A percentile compares a stretch with the other conserved stretches of the same genome.
phyloP scores from a whole-genome alignment of 305 asterid genomes.

The Stenogyne calaminthoides region DNA sequence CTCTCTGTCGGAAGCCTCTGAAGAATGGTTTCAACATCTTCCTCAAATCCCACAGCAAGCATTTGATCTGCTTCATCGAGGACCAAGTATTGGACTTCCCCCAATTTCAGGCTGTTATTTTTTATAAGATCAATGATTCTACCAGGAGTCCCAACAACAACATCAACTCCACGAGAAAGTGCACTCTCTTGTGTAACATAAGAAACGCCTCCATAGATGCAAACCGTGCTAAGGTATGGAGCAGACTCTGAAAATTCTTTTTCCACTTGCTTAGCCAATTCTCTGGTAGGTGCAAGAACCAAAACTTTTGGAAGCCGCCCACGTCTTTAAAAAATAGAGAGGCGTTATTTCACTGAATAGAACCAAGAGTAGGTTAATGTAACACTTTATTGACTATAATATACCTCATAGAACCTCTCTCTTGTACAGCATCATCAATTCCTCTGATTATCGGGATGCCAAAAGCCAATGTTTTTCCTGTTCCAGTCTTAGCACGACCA shows the following conservation, averaged over 20 bases:
- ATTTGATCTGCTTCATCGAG: slow-evolving; percentile 99
- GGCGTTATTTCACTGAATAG: slow-evolving; percentile 17
- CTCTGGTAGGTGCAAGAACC: slow-evolving; percentile 97
- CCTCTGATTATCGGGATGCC: slow-evolving; percentile 85
- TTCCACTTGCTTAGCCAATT: slow-evolving; percentile 95
- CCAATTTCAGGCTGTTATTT: slow-evolving; percentile 64
- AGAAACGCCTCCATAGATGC: slow-evolving; percentile 95
- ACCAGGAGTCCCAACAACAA: slow-evolving; percentile 98
- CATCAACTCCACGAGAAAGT: slow-evolving; percentile 85
- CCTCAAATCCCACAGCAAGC: slow-evolving; percentile 99
- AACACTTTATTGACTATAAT: neutral
- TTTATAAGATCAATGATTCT: slow-evolving; percentile 88
- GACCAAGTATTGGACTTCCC: slow-evolving; percentile 87
- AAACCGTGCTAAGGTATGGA: slow-evolving; percentile 72
- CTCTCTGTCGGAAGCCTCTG: slow-evolving; percentile 74
- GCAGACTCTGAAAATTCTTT: slow-evolving; percentile 89
- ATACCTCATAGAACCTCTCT: slow-evolving; percentile 63
- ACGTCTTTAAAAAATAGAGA: slow-evolving; percentile 49
- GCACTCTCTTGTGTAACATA: slow-evolving; percentile 68
- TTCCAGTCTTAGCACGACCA: slow-evolving; percentile 96
- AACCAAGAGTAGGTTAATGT: slow-evolving; percentile 15
- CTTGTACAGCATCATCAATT: slow-evolving; percentile 56
- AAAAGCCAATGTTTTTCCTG: slow-evolving; percentile 92
- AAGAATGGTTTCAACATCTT: slow-evolving; percentile 83
- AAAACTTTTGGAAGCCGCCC: slow-evolving; percentile 74